Evolutionary conservation across 495 filamentous ascomycete genomes (phyloP).

Genomic region (Penicillium taxi): DNA sequence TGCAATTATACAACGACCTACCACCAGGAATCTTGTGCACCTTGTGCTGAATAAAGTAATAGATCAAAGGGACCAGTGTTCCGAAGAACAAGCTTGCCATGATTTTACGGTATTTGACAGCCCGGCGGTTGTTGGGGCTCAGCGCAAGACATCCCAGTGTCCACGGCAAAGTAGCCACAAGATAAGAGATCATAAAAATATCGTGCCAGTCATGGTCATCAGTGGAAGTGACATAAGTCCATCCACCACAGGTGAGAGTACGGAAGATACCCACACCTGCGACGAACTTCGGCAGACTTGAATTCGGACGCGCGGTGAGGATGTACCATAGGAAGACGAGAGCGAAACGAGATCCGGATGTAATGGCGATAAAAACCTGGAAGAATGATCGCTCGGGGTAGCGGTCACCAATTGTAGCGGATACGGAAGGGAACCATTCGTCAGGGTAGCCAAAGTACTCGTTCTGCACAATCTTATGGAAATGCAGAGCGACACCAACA

Average conservation of each 20-base stretch:
- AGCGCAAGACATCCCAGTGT: slow-evolving; percentile 82
- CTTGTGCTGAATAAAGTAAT: slow-evolving; percentile 99
- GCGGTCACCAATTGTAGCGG: slow-evolving; percentile 95
- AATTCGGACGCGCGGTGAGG: slow-evolving; percentile 68
- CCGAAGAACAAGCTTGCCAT: slow-evolving; percentile 82
- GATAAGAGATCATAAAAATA: slow-evolving; percentile 98
- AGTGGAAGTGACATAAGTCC: slow-evolving; percentile 98
- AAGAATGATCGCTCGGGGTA: slow-evolving; percentile 97
- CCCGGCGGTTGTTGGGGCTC: slow-evolving; percentile 75
- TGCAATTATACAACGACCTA: slow-evolving; percentile 38
- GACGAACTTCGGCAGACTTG: slow-evolving; percentile 70
- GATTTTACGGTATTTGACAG: slow-evolving; percentile 84
- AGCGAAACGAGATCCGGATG: slow-evolving; percentile 86
- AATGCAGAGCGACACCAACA: slow-evolving; percentile 80
- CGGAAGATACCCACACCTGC: slow-evolving; percentile 75
- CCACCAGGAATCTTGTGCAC: slow-evolving; percentile 91
- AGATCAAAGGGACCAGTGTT: slow-evolving; percentile 81
- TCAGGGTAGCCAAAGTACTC: slow-evolving; percentile 94
- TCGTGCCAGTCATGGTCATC: slow-evolving; percentile 99
- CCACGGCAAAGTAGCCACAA: slow-evolving; percentile 93
- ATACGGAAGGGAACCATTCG: slow-evolving; percentile 99
- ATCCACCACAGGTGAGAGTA: slow-evolving; percentile 91
- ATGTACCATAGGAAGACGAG: slow-evolving; percentile 91
- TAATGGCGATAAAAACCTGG: slow-evolving; percentile 93
- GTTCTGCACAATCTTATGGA: slow-evolving; percentile 95